Base-by-base conservation (phyloP, 192 early-diverging fungal species). In the Coemansia sp. region DNA sequence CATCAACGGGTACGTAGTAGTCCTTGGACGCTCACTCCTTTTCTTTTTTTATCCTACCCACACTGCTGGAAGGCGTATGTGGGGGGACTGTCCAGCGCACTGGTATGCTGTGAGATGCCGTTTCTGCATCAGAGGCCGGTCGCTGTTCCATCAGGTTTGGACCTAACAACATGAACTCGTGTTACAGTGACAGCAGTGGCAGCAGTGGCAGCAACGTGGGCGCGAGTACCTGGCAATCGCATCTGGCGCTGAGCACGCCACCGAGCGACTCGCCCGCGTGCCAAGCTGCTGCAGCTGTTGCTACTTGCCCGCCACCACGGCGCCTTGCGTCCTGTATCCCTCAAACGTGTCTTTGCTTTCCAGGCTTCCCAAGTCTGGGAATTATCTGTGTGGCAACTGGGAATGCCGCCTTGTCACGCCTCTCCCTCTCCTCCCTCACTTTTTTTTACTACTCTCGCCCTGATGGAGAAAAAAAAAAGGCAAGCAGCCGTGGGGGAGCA, bases 341-440 rank as follows among this genome's bases (percentile, higher is more conserved):
- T 15, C 53, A 56, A 56, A 32, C 53, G 53, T 56, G 53, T 22
- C 47, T 18, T 40, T 47, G 45, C 7, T 45, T 18, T 45, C 45
- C 7, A 47, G 34, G 41, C 50, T 9, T 52, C 30, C 29, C 53
- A 56, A 34, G 53, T 29, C 27, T 53, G 52, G 2, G 29, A 27
- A 29, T 15, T 30, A 56, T 8, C 29, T 16, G 29, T 10, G 29
- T 56, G 29, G 29, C 53, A 56, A 32, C 53, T 29, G 50, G 22
- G 50, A 52, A 15, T 56, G 53, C 53, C 29, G 29, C 27, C 27
- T 56, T 56, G 53, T 56, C 53, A 56, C 53, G 53, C 53, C 53
- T 29, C 53, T 56, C 53, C 15, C 53, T 5, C 29, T 22, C 52
- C 22, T 45, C 44, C 44, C 44, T 47, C 22, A 0, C 22, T 34